Conservation (phyloP, 495 filamentous ascomycete species). For the Hapsidospora chrysogenum region DNA sequence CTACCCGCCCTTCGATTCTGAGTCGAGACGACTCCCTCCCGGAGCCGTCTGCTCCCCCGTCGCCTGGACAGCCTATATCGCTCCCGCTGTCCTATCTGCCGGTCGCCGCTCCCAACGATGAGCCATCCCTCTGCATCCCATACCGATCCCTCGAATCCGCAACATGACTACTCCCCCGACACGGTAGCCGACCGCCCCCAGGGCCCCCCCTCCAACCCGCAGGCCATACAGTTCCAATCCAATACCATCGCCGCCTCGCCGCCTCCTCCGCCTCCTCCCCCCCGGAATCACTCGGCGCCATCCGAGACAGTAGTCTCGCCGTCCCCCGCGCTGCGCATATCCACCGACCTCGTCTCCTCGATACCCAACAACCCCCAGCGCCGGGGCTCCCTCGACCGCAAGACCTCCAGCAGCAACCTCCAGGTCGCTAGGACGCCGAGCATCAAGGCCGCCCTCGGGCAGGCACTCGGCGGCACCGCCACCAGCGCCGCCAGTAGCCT, state of each 20-base stretch:
- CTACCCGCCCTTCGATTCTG: too few relatives aligned
- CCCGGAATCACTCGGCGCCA: not conserved
- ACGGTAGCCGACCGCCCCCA: too few relatives aligned
- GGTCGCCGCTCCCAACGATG: too few relatives aligned
- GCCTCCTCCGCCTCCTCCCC: constrained; percentile 5
- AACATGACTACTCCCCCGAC: too few relatives aligned
- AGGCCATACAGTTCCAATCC: constrained; percentile 12
- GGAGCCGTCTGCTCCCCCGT: too few relatives aligned
- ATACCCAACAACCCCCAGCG: constrained; percentile 6
- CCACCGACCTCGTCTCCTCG: constrained; percentile 14
- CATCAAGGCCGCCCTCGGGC: constrained; percentile 20
- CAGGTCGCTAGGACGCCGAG: constrained; percentile 31
- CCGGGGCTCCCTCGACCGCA: too few relatives aligned
- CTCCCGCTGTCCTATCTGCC: too few relatives aligned
- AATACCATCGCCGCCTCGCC: constrained; percentile 18
- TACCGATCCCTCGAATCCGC: too few relatives aligned
- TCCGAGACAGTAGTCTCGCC: not conserved
- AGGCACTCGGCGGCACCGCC: constrained; percentile 13
- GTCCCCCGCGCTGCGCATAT: constrained; percentile 12
- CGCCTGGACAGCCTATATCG: too few relatives aligned
- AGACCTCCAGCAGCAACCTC: constrained; percentile 19
- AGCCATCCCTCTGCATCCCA: too few relatives aligned
- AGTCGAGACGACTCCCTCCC: too few relatives aligned
- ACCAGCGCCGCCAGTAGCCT: constrained; percentile 27
- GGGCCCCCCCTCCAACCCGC: too few relatives aligned